phyloP scores from a whole-genome alignment of 208 protist genomes.

The Crithidia brevicula region DNA sequence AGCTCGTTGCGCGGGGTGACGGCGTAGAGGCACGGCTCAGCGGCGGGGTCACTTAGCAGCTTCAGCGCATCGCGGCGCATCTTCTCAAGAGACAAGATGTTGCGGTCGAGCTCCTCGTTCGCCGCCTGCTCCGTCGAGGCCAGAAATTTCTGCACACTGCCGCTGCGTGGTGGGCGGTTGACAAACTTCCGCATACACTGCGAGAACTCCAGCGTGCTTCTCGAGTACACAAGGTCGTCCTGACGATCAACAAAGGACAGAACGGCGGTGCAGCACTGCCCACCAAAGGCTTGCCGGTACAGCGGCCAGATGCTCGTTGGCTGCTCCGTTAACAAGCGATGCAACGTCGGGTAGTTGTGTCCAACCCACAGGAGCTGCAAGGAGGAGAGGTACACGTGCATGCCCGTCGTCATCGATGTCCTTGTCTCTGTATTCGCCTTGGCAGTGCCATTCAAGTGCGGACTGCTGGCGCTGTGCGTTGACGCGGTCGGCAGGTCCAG shows the following conservation, averaged over 20 bases:
- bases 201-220: constrained; percentile 17
- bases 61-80: constrained; percentile 21
- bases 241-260: constrained; percentile 25
- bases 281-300: constrained; percentile 38
- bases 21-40: constrained; percentile 28
- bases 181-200: constrained; percentile 21
- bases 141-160: constrained; percentile 40
- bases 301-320: constrained; percentile 28
- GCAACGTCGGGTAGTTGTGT: constrained; percentile 34
- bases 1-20: constrained; percentile 11
- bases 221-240: constrained; percentile 20
- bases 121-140: constrained; percentile 8
- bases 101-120: constrained; percentile 9
- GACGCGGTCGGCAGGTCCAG: background rate
- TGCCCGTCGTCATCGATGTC: background rate
- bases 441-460: background rate
- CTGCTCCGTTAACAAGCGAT: constrained; percentile 11
- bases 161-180: constrained; percentile 32
- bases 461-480: background rate
- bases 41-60: constrained; percentile 25
- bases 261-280: constrained; percentile 32
- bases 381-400: constrained; percentile 43
- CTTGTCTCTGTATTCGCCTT: background rate
- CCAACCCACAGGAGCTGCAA: constrained; percentile 45
- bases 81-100: constrained; percentile 14